A percentile compares a stretch with the other conserved stretches of the same genome.
These are phyloP conservation scores for Leucosporidium yakuticum DNA, from an alignment of 768 basidiomycete genomes.

Conservation along the genomic window DNA sequence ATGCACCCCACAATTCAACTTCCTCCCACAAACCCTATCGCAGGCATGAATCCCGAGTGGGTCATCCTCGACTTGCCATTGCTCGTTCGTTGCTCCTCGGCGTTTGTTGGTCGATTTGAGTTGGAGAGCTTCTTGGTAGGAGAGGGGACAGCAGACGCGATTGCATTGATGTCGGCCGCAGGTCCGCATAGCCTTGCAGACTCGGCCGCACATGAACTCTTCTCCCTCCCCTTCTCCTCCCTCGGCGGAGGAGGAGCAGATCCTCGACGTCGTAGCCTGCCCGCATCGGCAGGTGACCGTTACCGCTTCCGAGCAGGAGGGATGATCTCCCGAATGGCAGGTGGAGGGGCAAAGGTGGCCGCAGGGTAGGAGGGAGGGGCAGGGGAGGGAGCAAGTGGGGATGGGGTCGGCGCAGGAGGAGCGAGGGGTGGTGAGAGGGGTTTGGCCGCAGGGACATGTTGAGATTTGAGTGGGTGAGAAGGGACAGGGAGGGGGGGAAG, in stretches of 20 bases:
- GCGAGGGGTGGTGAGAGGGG: constrained; percentile 46
- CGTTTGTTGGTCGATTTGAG: constrained; percentile 55
- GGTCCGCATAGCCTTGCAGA: constrained; percentile 67
- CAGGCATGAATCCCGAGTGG: constrained; percentile 73
- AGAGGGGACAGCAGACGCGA: constrained; percentile 81
- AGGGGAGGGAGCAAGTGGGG: constrained; percentile 67
- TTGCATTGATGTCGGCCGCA: constrained; percentile 85
- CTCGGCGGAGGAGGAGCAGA: constrained; percentile 48
- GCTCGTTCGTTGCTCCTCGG: constrained; percentile 49
- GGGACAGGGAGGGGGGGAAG: constrained; percentile 59
- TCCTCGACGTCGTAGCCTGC: constrained; percentile 53
- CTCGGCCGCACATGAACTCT: constrained; percentile 71
- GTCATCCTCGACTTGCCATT: constrained; percentile 51
- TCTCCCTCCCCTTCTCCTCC: constrained; percentile 42
- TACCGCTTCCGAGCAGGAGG: constrained; percentile 65
- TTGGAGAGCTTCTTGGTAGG: constrained; percentile 52
- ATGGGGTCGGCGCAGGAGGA: constrained; percentile 64
- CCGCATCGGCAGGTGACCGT: constrained; percentile 84
- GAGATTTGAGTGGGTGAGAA: constrained; percentile 61
- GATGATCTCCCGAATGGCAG: constrained; percentile 76
- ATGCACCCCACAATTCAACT: constrained; percentile 40
- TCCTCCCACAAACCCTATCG: constrained; percentile 47
- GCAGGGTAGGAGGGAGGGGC: constrained; percentile 64
- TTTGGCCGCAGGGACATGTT: constrained; percentile 77
- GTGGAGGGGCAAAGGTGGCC: constrained; percentile 61